phyloP scores from a whole-genome alignment of 2,329 filamentous ascomycete genomes.

The Aspergillus hortae region DNA sequence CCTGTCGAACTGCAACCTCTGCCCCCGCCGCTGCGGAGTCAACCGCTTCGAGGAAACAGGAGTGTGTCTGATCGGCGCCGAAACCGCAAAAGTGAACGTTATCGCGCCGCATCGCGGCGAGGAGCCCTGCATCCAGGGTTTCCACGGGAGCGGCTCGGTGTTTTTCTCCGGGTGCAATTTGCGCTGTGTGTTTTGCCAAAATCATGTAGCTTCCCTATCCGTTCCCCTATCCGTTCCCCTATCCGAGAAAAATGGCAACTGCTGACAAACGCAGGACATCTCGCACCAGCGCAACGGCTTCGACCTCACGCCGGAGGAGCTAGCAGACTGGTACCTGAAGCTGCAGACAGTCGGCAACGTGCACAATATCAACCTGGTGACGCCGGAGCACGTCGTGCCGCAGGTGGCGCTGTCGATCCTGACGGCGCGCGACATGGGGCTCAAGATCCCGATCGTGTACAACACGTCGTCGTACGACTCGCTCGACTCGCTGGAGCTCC shows the following conservation, averaged over 20 bases:
- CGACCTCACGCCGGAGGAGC: slow-evolving; percentile 71
- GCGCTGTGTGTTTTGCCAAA: slow-evolving; percentile 72
- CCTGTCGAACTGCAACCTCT: slow-evolving; percentile 75
- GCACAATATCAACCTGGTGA: slow-evolving; percentile 89
- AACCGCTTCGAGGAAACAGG: slow-evolving; percentile 79
- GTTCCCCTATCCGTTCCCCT: neutral
- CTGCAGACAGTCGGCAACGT: slow-evolving; percentile 73
- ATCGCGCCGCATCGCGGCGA: slow-evolving; percentile 85
- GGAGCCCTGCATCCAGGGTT: slow-evolving; percentile 78
- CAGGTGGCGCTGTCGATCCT: slow-evolving; percentile 76
- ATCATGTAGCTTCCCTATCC: slow-evolving; percentile 47
- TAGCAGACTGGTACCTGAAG: slow-evolving; percentile 80
- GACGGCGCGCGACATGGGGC: slow-evolving; percentile 65
- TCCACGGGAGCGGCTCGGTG: slow-evolving; percentile 73
- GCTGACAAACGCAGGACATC: slow-evolving; percentile 54
- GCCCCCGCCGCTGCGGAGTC: slow-evolving; percentile 71
- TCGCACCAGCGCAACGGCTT: slow-evolving; percentile 77
- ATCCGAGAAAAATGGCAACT: neutral
- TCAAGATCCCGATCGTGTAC: slow-evolving; percentile 73
- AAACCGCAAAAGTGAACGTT: slow-evolving; percentile 74
- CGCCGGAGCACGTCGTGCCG: slow-evolving; percentile 81
- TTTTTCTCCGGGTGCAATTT: slow-evolving; percentile 78
- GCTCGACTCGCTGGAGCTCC: slow-evolving; percentile 64
- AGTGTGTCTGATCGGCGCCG: slow-evolving; percentile 70
- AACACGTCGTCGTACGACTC: slow-evolving; percentile 83